Evolutionary conservation across 805 yeast genomes (phyloP), one percentile per base, ranked within the genome.

Genomic region (Cyberlindnera suaveolens): DNA sequence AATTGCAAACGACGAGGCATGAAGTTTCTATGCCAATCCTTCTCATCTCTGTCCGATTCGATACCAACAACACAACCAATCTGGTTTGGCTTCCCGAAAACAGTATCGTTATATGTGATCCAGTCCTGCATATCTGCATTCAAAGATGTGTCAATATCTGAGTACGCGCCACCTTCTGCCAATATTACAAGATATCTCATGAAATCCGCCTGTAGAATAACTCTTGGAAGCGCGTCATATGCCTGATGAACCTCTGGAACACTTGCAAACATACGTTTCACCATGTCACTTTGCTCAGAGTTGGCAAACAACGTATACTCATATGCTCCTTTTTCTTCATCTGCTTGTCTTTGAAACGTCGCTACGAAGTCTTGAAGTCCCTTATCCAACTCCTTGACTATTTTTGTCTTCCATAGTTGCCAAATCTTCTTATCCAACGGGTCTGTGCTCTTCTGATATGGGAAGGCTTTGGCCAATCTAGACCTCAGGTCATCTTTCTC

Each of bases 141-240:
- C 20, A 79, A 73, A 42, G 64, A 67, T 2, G 82, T 77, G 56
- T 78, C 84, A 33, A 78, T 74, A 54, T 78, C 83, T 2, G 82
- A 74, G 54, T 78, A 78, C 17, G 75, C 68, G 16, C 83, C 84
- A 36, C 84, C 84, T 42, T 89, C 68, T 5, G 97, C 96, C 58
- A 74, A 83, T 18, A 91, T 65, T n/a, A 91, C 77, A 53, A 91
- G 68, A 62, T 91, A 91, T 48, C 98, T 71, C 69, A 93, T 86
- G 57, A 91, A 91, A 63, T 91, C 99, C 0, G 97, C 98, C 60
- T 85, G 85, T 46, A 93, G 65, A 44, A 91, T 90, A 31, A 74
- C 74, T 55, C 77, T 80, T 2, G 99, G 99, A 76, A 91, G 66
- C 23, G 77, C 51, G 16, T 75, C 66, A 66, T 84, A 93, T 0